Evolutionary conservation across 2,329 filamentous ascomycete species (phyloP), one percentile per base, ranked within the genome.

Genomic region (Sporothrix schenckii): DNA sequence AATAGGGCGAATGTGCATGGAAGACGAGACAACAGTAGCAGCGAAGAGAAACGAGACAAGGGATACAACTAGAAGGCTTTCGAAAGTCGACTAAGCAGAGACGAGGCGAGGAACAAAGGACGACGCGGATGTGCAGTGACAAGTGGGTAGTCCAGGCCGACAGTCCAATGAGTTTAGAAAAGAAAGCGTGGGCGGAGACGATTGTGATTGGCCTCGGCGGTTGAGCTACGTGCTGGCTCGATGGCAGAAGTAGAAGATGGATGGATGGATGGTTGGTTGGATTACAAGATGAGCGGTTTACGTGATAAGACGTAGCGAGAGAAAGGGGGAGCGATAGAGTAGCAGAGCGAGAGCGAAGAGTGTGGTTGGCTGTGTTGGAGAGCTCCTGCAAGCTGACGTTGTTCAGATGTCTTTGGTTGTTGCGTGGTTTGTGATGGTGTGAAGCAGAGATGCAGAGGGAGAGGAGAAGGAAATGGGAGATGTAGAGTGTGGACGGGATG

Each of bases 361-460:
- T 52, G 16, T 44, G 30, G 65, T 63, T 63, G n/a, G 39, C 21
- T 21, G 56, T 44, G 10, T 24, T 27, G 47, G 63, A 66, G 61
- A 66, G 61, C 44, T 52, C 24, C 44, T 65, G 61, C 61, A 65
- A 34, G 63, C 63, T 66, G 63, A 52, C 27, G 63, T 66, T 66
- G 63, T 47, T 39, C 27, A 47, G 34, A 6, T n/a, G 61, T 65
- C 44, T 66, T 52, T 61, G 56, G 34, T 58, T 41, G 54, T 9
- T 58, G 30, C n/a, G n/a, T 63, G n/a, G 19, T 49, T 14, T 66
- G 63, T 52, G 63, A 66, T 66, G 63, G 63, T 68, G 66, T 60
- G 67, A 69, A 60, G 53, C 53, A 54, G 52, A 56, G 66, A 68
- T 60, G 66, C 53, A 39, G 21, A 56, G 21, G 41, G 56, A 24